A percentile compares a stretch with the other conserved stretches of the same genome.
Evolutionary conservation across 306 rosid species (phyloP).

Genomic region (Cucumis hystrix): DNA sequence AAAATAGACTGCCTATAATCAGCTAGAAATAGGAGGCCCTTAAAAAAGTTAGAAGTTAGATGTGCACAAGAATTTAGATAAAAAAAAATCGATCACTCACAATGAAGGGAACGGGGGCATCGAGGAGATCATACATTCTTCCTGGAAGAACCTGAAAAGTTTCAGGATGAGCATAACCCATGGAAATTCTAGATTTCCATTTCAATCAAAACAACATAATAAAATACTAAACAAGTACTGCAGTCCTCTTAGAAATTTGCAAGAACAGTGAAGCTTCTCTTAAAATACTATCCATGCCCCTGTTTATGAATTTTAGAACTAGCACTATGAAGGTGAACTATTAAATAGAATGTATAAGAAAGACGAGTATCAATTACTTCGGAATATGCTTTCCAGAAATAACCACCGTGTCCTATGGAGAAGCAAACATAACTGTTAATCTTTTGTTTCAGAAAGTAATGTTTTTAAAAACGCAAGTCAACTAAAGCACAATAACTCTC

Average conservation of each 20-base stretch:
- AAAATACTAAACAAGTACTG: not conserved
- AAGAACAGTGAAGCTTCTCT: not conserved
- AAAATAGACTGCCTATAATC: not conserved
- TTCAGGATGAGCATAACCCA: slow-evolving; percentile 9
- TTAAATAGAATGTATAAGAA: not conserved
- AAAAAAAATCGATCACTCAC: slow-evolving; percentile 34
- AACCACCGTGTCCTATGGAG: not conserved
- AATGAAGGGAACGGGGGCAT: slow-evolving; percentile 93
- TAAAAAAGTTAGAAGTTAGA: not conserved
- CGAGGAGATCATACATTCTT: slow-evolving; percentile 79
- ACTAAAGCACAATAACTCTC: not conserved
- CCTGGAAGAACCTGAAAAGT: slow-evolving; percentile 67
- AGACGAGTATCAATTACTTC: not conserved
- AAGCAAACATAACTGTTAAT: not conserved
- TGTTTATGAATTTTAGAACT: not conserved
- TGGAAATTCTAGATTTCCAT: not conserved
- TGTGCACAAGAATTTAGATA: not conserved
- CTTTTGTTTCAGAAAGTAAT: not conserved
- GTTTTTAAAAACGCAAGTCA: not conserved
- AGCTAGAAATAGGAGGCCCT: not conserved
- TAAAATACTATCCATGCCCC: not conserved
- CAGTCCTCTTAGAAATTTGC: not conserved
- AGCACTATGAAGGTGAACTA: not conserved
- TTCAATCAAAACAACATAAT: not conserved
- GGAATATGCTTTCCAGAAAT: not conserved